Evolutionary conservation across 176 grass and related monocot genomes (phyloP), one percentile per base, ranked within the genome.

Genomic region (Paspalum notatum): DNA sequence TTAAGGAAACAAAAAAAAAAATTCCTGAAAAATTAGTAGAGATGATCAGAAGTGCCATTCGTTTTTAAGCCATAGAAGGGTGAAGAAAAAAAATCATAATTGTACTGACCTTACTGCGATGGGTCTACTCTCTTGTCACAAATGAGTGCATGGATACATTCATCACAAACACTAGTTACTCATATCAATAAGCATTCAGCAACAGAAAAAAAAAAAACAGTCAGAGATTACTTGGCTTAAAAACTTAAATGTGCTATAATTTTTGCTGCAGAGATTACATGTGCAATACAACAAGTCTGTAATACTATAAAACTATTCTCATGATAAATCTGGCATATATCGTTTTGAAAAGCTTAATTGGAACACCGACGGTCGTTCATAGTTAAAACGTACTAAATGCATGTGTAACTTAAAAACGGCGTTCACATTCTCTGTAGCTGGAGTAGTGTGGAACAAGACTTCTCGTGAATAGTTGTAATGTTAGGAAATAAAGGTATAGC

Each of bases 391-490:
- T 24, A 24, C 12, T 24, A 20, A 57, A 21, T 58, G n/a, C 20
- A 22, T 57, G 54, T 32, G 32, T 32, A 21, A n/a, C 54, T 57
- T 22, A 1, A 57, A 57, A 9, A 6, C 55, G 24, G 24, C 32
- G 21, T 58, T 58, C n/a, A 24, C 55, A 58, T 54, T 54, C 16
- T 53, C 22, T 1, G 55, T 12, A 24, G 21, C 55, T 58, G 2
- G 24, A 58, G 55, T 63, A 25, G 12, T 77, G 13, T 62, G 57
- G 16, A 60, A 4, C 42, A 43, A 21, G 40, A 25, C 9, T 76
- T 47, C 56, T 62, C 21, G 9, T 16, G 25, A 78, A 40, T 65
- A 50, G 44, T 14, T 25, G 26, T 26, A 77, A 77, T 77, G 58
- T 16, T 21, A 15, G 7, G 43, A 62, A 77, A 49, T 77, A 64